Evolutionary conservation across 208 protist species (phyloP), one percentile per base, ranked within the genome.

Genomic region (Trypanosoma lewisi): DNA sequence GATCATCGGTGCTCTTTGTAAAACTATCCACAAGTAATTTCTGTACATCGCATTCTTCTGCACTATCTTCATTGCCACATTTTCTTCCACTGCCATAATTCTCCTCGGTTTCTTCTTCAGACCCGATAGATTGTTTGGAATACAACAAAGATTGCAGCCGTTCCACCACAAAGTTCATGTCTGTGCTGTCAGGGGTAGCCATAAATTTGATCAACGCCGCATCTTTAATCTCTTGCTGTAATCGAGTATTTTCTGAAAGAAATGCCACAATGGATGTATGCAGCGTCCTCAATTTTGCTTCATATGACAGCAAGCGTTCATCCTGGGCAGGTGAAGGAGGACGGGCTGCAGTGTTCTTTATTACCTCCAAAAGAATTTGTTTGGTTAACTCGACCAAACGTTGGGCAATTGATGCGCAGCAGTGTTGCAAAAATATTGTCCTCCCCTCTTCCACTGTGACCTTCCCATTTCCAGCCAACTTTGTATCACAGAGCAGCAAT

Each of bases 221-320:
- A 63, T 76, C 78, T 39, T 71, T 57, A 34, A 85, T 63, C 23
- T 68, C 19, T 69, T 88, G 74, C 63, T 78, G 77, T 31, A 90
- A 72, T 14, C 69, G 49, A 1, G 68, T 62, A 56, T 93, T 93
- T 11, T 83, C 74, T 0, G 70, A 21, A 8, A 89, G 45, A 27
- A 88, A 75, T 0, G 79, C 53, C 21, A 70, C 55, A 8, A 93
- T 49, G 0, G 75, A 60, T 34, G 66, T 50, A 12, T 77, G 76
- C 27, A 72, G 73, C 0, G 78, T 77, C 37, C 52, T 58, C 49
- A 76, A 31, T 12, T 64, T 45, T 48, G 65, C 75, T 14, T 77
- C 56, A 57, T 67, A 39, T 21, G 50, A 28, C 19, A 77, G 39
- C 19, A 75, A 63, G 25, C 52, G 60, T 53, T 70, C 63, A 0